Evolutionary conservation across 2,329 filamentous ascomycete species (phyloP), one percentile per base, ranked within the genome.

Genomic region (Verticillium klebahnii): DNA sequence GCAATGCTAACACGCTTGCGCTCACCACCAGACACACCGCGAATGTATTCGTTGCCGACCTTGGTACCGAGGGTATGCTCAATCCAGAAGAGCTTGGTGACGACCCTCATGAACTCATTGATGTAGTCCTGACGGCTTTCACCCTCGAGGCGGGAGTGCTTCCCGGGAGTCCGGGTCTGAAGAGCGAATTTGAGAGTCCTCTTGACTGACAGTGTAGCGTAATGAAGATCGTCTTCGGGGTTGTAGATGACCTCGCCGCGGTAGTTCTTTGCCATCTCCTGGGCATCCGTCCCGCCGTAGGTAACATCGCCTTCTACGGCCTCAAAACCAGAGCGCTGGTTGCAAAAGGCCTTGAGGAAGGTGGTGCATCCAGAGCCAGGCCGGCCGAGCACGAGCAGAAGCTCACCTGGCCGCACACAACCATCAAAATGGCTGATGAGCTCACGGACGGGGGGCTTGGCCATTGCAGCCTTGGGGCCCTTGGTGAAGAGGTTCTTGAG

Each of bases 1-100:
- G 88, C 89, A 66, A 93, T 91, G 58, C 85, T 89, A 6, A 93
- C 90, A 70, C 91, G 86, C 75, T 93, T 92, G 65, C 86, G 80
- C 70, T 89, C 87, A 40, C 87, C 87, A 11, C 87, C 87, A 25
- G 81, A 85, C 2, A 89, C 82, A 12, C 77, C 77, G 23, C 88
- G 82, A 9, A 90, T 80, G 34, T 86, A 82, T 63, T 89, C 87
- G 65, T 89, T 86, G 1, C 89, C 89, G 31, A 92, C 86, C 65
- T 85, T 85, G 0, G 89, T 91, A 55, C 84, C 78, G 59, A 87
- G 73, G 0, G 87, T 89, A 68, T 91, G 88, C 55, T 85, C 82
- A 60, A 91, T 89, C 75, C 86, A 87, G 66, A 91, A 89, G 34
- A 92, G 76, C 65, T 89, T 89, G 37, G 89, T 85, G 4, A 91